These are phyloP conservation scores for Euclidium syriacum DNA, from an alignment of 345 rosid genomes.

Conservation along the genomic window DNA sequence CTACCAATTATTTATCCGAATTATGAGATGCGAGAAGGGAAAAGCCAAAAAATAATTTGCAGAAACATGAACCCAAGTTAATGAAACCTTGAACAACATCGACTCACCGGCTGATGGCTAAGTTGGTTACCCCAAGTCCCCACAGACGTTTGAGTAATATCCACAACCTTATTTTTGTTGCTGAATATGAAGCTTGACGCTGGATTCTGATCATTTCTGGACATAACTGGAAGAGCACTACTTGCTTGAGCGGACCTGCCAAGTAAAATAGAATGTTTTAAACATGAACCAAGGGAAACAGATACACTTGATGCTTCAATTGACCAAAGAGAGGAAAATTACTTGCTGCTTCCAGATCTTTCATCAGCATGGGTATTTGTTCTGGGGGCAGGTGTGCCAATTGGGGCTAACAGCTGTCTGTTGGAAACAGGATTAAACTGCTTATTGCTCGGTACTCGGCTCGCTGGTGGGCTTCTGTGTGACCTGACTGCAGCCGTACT, in stretches of 20 bases:
- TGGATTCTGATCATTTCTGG: constrained; percentile 43
- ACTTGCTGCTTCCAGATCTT: constrained; percentile 54
- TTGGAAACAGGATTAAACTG: constrained; percentile 34
- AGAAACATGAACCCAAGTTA: neutral
- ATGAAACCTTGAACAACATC: constrained; percentile 4
- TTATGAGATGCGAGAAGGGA: constrained; percentile 1
- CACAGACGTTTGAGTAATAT: constrained; percentile 57
- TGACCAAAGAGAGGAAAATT: constrained; percentile 18
- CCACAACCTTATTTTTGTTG: constrained; percentile 51
- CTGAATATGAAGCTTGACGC: constrained; percentile 48
- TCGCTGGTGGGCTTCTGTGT: constrained; percentile 38
- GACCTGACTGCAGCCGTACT: constrained; percentile 31
- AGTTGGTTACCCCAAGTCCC: constrained; percentile 68
- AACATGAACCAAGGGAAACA: neutral
- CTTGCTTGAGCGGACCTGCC: constrained; percentile 50
- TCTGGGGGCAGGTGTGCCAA: constrained; percentile 69
- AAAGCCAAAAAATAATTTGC: too few relatives aligned
- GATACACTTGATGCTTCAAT: neutral
- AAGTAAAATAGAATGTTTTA: constrained; percentile 16
- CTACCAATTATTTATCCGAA: neutral
- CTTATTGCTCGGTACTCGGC: constrained; percentile 33
- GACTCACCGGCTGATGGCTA: constrained; percentile 68
- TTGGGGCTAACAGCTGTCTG: constrained; percentile 68
- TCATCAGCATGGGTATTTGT: constrained; percentile 47
- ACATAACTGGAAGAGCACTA: constrained; percentile 29